phyloP scores from a whole-genome alignment of 805 yeast genomes.

The Hermanozyma aechmeae region DNA sequence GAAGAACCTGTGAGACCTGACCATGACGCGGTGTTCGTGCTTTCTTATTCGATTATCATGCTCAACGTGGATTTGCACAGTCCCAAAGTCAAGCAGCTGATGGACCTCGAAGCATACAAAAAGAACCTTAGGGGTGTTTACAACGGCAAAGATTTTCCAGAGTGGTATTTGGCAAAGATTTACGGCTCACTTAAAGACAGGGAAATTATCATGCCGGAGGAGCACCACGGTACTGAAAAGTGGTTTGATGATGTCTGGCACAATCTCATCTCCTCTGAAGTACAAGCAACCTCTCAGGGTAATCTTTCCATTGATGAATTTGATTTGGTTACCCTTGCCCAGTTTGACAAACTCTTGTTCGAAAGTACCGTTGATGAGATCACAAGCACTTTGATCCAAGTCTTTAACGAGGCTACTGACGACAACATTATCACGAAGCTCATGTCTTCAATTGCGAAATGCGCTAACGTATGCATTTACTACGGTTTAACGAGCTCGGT shows the following conservation, averaged over 20 bases:
- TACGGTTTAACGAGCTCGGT: constrained; percentile 48
- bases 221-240: constrained; percentile 85
- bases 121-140: constrained; percentile 75
- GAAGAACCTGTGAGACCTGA: constrained; percentile 51
- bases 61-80: constrained; percentile 89
- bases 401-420: constrained; percentile 83
- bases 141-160: constrained; percentile 68
- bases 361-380: constrained; percentile 52
- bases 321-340: constrained; percentile 24
- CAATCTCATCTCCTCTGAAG: constrained; percentile 47
- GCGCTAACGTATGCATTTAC: constrained; percentile 65
- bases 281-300: constrained; percentile 10
- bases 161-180: constrained; percentile 75
- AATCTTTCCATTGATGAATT: constrained; percentile 7
- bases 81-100: constrained; percentile 85
- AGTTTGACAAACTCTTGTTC: constrained; percentile 68
- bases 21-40: constrained; percentile 78
- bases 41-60: constrained; percentile 89
- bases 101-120: constrained; percentile 79
- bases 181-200: constrained; percentile 49
- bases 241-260: constrained; percentile 89
- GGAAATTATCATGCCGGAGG: constrained; percentile 97
- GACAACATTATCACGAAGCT: constrained; percentile 83
- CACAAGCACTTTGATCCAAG: constrained; percentile 63
- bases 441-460: constrained; percentile 80